Conservation (phyloP, 768 basidiomycete genomes). For the Tylopilus cervinicoccineus region DNA sequence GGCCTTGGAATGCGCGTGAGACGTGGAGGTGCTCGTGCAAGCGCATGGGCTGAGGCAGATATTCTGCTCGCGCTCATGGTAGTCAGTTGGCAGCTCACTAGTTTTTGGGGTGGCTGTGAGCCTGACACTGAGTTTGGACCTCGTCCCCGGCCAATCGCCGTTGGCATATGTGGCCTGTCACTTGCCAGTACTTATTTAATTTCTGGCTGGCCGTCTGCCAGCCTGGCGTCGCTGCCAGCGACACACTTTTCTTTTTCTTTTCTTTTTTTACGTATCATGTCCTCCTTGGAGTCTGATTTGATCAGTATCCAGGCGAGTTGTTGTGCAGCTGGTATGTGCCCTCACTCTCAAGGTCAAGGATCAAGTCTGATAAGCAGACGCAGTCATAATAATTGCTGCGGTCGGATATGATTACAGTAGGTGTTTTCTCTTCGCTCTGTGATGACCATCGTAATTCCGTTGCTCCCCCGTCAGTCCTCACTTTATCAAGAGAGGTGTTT, state of each 20-base stretch:
- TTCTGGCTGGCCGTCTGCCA: not conserved
- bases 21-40: not conserved
- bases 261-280: not conserved
- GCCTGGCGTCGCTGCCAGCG: not conserved
- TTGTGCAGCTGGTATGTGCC: not conserved
- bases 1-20: not conserved
- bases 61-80: slow-evolving; percentile 11
- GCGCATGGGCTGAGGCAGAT: not conserved
- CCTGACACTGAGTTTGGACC: not conserved
- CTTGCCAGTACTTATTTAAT: too few relatives aligned
- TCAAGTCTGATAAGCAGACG: not conserved
- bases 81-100: not conserved
- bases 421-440: not conserved
- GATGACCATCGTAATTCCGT: not conserved
- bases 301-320: not conserved
- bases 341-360: not conserved
- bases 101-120: not conserved
- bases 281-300: not conserved
- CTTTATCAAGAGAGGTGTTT: slow-evolving; percentile 10
- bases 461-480: slow-evolving; percentile 14
- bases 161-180: too few relatives aligned
- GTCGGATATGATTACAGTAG: slow-evolving; percentile 18
- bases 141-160: too few relatives aligned
- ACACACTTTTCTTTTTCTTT: too few relatives aligned
- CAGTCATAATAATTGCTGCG: slow-evolving; percentile 4